Base-by-base conservation (phyloP, 306 rosid genomes). In the Vigna reflexopilosa region DNA sequence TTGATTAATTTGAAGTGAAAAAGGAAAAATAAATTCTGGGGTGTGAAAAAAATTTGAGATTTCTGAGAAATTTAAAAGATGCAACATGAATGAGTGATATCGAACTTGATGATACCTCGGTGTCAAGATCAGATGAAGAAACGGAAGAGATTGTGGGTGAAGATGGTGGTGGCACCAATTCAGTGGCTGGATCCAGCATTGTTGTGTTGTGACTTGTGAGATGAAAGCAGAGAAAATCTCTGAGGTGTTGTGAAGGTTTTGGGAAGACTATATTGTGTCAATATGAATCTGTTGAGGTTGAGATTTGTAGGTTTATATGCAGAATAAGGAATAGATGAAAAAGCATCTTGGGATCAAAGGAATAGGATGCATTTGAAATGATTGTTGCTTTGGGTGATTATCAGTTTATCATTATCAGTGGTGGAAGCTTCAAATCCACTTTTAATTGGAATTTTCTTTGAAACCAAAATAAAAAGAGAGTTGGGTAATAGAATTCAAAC, bases 111-210 rank as follows among this genome's bases (percentile, higher is more conserved):
- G 20, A 34, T 79, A 85, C 88, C 88, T 85, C 88, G 70, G 99
- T 95, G 89, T 93, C 99, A 81, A 95, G 94, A 93, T 95, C 98
- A 89, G 99, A 95, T 72, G 99, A 95, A 66, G 98, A 93, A 65
- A 95, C 76, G 78, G 98, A 95, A 34, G 99, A 95, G 67, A 87
- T 90, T 49, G 97, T 83, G 12, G 99, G 99, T 32, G 99, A 95
- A 3, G 94, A 87, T 32, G 96, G 98, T 16, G 93, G 89, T 17
- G 98, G 98, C 34, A 92, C 85, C 84, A 95, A 80, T 49, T 91
- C 93, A 73, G 77, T 70, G 30, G 91, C 90, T 48, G 98, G 98
- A 88, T 95, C 93, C 63, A 90, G 75, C 99, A 95, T 95, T 72
- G 83, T 77, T 73, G 55, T 67, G 54, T 36, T 28, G 56, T 20